These are phyloP conservation scores for Globisporangium acanthophoron DNA, from an alignment of 352 stramenopile genomes.

Conservation along the genomic window DNA sequence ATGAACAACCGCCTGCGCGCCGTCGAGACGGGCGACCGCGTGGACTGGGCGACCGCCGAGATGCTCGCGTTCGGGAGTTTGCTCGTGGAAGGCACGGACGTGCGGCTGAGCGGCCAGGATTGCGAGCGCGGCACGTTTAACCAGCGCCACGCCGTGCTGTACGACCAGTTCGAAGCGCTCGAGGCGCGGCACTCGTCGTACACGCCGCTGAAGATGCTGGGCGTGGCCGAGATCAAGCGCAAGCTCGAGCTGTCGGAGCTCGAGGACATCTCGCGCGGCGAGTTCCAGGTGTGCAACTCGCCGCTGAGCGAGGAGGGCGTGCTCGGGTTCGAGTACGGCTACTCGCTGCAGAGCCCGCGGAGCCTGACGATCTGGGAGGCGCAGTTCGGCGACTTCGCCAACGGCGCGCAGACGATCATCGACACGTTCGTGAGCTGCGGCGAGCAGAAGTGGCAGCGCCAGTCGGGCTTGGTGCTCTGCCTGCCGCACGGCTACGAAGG, in stretches of 20 bases:
- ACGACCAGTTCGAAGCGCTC: constrained; percentile 81
- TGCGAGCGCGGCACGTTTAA: constrained; percentile 89
- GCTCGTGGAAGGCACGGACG: constrained; percentile 77
- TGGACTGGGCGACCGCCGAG: constrained; percentile 89
- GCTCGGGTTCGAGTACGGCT: constrained; percentile 86
- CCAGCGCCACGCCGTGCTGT: constrained; percentile 85
- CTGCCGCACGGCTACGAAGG: constrained; percentile 85
- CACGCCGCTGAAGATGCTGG: constrained; percentile 91
- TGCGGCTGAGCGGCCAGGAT: constrained; percentile 86
- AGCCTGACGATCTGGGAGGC: constrained; percentile 90
- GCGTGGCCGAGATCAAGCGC: constrained; percentile 35
- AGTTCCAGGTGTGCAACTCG: constrained; percentile 80
- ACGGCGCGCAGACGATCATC: constrained; percentile 86
- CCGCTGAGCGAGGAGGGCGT: constrained; percentile 80
- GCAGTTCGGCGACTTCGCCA: constrained; percentile 88
- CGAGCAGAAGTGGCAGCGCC: constrained; percentile 88
- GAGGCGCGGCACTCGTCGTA: constrained; percentile 86
- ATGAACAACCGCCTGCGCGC: constrained; percentile 82
- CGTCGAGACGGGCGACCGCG: constrained; percentile 70
- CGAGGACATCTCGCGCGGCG: constrained; percentile 33
- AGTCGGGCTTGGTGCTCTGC: constrained; percentile 80
- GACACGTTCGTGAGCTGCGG: constrained; percentile 82
- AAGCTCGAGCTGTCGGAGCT: constrained; percentile 32
- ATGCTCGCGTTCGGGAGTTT: constrained; percentile 82
- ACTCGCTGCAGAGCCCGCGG: constrained; percentile 72